Evolutionary conservation across 495 filamentous ascomycete genomes (phyloP), one percentile per base, ranked within the genome.

Genomic region (Friedmanniomyces simplex): DNA sequence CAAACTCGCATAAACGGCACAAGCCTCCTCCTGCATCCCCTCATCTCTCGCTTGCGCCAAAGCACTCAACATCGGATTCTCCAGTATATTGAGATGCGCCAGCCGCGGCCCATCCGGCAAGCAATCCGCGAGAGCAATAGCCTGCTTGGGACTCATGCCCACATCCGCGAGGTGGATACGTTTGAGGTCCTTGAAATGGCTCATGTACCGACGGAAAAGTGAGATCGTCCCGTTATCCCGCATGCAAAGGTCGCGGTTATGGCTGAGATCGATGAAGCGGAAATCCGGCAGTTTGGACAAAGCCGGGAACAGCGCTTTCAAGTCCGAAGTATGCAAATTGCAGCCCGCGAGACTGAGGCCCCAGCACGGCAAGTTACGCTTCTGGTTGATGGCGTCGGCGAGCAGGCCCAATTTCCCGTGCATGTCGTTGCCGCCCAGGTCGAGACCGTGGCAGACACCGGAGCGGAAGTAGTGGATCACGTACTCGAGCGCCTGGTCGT

Each of bases 351-450:
- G 69, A 67, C 88, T 90, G 50, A 98, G 73, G 10, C 89, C 89
- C 73, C 83, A 90, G 2, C 95, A 74, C 0, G 83, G 51, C 3
- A 55, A 7, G 6, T 56, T 79, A 36, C 79, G 76, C 4, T 82
- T 75, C 13, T 71, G 69, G n/a, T 80, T 75, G 37, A 95, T 69
- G 18, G 79, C 78, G 18, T 78, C 76, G 0, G 82, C 79, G 36
- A 98, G 69, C 30, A 82, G 72, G 45, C 78, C 76, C n/a, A 95
- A 72, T 58, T 84, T 77, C 30, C 89, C 81, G 58, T 82, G 72
- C 39, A 88, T 71, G 60, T 90, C 81, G 64, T 96, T 97, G n/a
- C 89, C 89, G 36, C 91, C 91, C n/a, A 98, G 71, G 69, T 97
- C 93, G 6, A 98, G 73, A 0, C 89, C 93, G 67, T 95, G 87